Evolutionary conservation across 176 grass and related monocot genomes (phyloP), one percentile per base, ranked within the genome.

Genomic region (Carex myosuroides): DNA sequence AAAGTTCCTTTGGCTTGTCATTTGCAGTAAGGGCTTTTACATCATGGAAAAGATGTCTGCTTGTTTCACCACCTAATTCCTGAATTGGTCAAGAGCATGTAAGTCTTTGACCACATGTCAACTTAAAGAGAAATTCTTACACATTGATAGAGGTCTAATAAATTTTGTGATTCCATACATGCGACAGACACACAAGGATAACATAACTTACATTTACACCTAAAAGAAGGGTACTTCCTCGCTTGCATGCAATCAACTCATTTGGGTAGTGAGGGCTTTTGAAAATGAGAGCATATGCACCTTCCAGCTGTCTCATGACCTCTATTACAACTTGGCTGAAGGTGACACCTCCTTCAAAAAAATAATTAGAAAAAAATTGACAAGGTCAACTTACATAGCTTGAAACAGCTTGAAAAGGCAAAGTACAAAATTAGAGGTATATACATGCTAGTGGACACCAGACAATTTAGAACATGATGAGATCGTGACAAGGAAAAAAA

Each of bases 281-380:
- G 81, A 98, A 98, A 55, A 95, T 98, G 74, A 98, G 92, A 9
- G 95, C 89, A 26, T 90, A 98, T 77, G 95, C 95, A 84, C 95
- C 95, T 95, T 98, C 92, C 61, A 98, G 92, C 59, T 95, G 95
- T 86, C 95, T 89, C 92, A 98, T 95, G 50, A 98, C 92, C 88
- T 93, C 95, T 79, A 85, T 95, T 75, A 97, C 92, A 72, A 97
- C 92, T 92, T 94, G 92, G 80, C 90, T 94, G 79, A 97, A 97
- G 37, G 90, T 91, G 29, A 98, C 86, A 82, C 88, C 82, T 76
- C 89, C 92, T 94, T 71, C 84, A 30, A 0, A 70, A 84, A 83
- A 76, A 16, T 64, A 73, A 26, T 35, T 56, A 32, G 24, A 73
- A 77, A 65, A 77, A 21, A 68, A 70, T 26, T 66, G 59, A 13